Conservation (phyloP, 768 basidiomycete genomes). For the Suillus spraguei region DNA sequence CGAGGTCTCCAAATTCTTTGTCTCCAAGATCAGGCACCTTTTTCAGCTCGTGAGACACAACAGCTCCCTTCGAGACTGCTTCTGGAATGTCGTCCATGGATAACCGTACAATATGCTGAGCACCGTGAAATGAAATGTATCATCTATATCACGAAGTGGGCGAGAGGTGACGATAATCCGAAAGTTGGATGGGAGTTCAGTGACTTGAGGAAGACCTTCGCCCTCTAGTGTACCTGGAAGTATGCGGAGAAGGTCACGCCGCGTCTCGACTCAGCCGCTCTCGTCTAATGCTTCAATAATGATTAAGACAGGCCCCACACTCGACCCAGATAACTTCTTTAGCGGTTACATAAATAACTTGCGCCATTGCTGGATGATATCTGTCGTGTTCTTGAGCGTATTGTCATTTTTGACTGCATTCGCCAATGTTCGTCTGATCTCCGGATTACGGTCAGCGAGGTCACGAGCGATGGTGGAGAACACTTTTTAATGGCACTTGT, state of each 20-base stretch:
- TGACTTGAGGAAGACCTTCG: neutral
- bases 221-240: constrained; percentile 8
- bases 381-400: neutral
- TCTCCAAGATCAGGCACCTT: neutral
- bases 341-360: constrained; percentile 22
- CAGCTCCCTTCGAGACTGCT: neutral
- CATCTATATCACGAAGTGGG: constrained; percentile 5
- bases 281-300: constrained; percentile 29
- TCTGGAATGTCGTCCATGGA: neutral
- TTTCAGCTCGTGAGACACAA: neutral
- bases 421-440: constrained; percentile 1
- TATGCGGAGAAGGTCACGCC: constrained; percentile 24
- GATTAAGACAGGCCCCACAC: constrained; percentile 25
- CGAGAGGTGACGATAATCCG: constrained; percentile 16
- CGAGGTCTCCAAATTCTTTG: neutral
- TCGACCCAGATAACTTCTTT: neutral
- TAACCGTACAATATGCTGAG: neutral
- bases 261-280: constrained; percentile 11
- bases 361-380: constrained; percentile 16
- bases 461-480: constrained; percentile 34
- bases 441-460: constrained; percentile 19
- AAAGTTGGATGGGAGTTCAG: constrained; percentile 12
- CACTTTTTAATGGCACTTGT: constrained; percentile 16
- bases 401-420: neutral
- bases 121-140: neutral